Evolutionary conservation across 257 asterid species (phyloP), one percentile per base, ranked within the genome.

Genomic region (Forsythia viridissima): DNA sequence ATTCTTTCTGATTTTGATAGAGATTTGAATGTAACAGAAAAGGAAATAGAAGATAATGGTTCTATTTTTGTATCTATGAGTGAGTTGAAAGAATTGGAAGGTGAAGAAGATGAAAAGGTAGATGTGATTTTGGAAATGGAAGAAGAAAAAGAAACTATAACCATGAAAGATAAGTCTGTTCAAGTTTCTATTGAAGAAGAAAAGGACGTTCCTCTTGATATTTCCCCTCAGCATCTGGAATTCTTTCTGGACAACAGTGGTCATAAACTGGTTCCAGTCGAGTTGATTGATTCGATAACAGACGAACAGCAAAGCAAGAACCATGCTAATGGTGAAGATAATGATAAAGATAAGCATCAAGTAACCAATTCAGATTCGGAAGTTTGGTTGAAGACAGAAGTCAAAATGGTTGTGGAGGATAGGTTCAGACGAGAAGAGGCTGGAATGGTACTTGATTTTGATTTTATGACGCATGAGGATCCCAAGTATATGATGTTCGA

Each of bases 161-260:
- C 59, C 1, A 80, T 72, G 94, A 82, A 80, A 77, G 93, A 92
- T 86, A 79, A 89, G 75, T 84, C 85, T 72, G 89, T 92, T 69
- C 97, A 91, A 78, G 92, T 85, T 65, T 81, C 81, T 39, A 51
- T 79, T 70, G 88, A 77, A 87, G 90, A 89, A 61, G 89, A 76
- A 88, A 89, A 88, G 61, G 89, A 86, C 38, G 80, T 44, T 63
- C 36, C 85, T 41, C 43, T 42, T 76, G 91, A 88, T 66, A 71
- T 76, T 51, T 85, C 89, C 6, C 79, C 89, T 72, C 95, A 88
- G 80, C 97, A 94, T 89, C 87, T 94, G 85, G 98, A 94, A 43
- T 94, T 92, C 81, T 90, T 89, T 67, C 78, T 94, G 63, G 97
- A 94, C 84, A 85, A 73, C 30, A 85, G 91, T 15, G 94, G 96